These are phyloP conservation scores for Hyphopichia homilentoma DNA, from an alignment of 805 yeast genomes.

Conservation along the genomic window DNA sequence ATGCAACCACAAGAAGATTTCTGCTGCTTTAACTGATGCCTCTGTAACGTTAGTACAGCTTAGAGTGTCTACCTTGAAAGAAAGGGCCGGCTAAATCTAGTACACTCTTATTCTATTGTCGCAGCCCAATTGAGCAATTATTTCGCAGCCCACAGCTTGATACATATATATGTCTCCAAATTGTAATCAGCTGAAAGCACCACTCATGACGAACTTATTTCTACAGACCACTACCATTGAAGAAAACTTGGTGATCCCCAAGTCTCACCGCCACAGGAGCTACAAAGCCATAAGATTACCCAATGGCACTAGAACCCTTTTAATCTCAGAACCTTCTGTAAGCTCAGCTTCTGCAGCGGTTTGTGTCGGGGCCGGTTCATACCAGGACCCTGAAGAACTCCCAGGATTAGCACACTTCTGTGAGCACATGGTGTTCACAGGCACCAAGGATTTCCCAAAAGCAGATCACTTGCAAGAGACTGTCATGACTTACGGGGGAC, in stretches of 20 bases:
- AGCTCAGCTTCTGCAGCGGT: slow-evolving; percentile 66
- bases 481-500: slow-evolving; percentile 50
- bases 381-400: slow-evolving; percentile 64
- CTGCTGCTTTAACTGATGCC: too few relatives aligned
- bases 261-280: slow-evolving; percentile 21
- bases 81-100: too few relatives aligned
- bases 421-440: slow-evolving; percentile 30
- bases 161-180: background rate
- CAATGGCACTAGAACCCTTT: slow-evolving; percentile 64
- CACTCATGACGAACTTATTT: too few relatives aligned
- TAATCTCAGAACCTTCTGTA: slow-evolving; percentile 73
- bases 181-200: too few relatives aligned
- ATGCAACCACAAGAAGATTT: too few relatives aligned
- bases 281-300: slow-evolving; percentile 49
- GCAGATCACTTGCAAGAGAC: slow-evolving; percentile 43
- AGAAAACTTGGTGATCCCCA: too few relatives aligned
- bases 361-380: slow-evolving; percentile 77
- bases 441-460: slow-evolving; percentile 52
- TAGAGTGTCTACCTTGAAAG: too few relatives aligned
- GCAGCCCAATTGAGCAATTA: too few relatives aligned
- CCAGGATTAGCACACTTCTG: slow-evolving; percentile 78
- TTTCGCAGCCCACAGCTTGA: too few relatives aligned
- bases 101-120: too few relatives aligned
- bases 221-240: too few relatives aligned
- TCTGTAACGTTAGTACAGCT: too few relatives aligned